Evolutionary conservation across 331 rosid genomes (phyloP).

Genomic region (Stylosanthes scabra): DNA sequence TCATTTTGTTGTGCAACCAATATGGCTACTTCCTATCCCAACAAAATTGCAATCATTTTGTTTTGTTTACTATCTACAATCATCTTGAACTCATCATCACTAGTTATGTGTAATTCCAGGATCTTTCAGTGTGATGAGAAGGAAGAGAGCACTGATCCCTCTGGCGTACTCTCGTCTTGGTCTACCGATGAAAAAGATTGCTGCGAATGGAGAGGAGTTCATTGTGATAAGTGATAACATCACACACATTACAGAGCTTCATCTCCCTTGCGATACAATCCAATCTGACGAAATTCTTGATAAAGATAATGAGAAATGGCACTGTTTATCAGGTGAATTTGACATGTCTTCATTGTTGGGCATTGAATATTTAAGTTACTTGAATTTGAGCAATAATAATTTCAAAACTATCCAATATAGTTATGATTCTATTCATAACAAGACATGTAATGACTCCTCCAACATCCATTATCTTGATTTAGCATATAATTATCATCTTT

Average conservation of each 20-base stretch:
- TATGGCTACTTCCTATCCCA: neutral
- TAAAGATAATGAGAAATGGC: neutral
- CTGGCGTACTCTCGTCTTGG: conserved; percentile 19
- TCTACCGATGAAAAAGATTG: neutral
- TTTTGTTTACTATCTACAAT: neutral
- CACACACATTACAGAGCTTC: neutral
- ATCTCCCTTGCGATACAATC: conserved; percentile 25
- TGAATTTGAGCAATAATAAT: conserved; percentile 9
- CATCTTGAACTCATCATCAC: neutral
- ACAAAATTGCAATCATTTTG: neutral
- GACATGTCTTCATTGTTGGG: neutral
- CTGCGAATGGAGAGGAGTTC: conserved; percentile 14
- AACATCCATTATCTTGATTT: conserved; percentile 27
- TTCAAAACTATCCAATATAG: neutral
- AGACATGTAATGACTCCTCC: neutral
- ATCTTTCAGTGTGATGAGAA: conserved; percentile 5
- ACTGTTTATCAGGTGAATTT: conserved; percentile 27
- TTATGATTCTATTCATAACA: no score
- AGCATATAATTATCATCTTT: conserved; percentile 3
- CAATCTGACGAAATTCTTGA: neutral
- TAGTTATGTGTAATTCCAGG: neutral
- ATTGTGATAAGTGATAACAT: conserved; percentile 14
- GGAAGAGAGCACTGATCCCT: conserved; percentile 22
- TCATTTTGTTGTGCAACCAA: neutral
- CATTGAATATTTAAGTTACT: neutral